Base-by-base conservation (phyloP, 495 filamentous ascomycete species). In the Daldinia concentrica region DNA sequence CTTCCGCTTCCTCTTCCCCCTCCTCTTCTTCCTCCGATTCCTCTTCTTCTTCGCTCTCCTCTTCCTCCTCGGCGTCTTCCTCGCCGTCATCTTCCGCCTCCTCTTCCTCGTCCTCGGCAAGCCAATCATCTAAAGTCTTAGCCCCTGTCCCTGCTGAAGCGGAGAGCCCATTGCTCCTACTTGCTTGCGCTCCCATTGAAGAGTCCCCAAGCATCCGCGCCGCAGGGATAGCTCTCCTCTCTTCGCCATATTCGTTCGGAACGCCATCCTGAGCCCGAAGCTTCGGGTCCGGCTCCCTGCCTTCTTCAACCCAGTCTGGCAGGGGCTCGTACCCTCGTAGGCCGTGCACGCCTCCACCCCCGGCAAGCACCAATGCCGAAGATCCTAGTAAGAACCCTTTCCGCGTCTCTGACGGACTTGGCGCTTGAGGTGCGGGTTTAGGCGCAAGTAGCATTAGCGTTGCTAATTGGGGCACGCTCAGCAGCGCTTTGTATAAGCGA, bases 51-150 rank as follows among this genome's bases (percentile, higher is more conserved):
- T 69, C 66, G 24, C 79, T 77, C 41, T 78, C 78, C 5, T 43
- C 68, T 4, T 79, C 79, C 11, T 74, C 72, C 1, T 68, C 74
- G 6, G 66, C 71, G 4, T 74, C 72, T 0, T 60, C 64, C 0
- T 65, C 74, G 0, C 59, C 66, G 12, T 64, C 68, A 1, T 50
- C 70, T 5, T 71, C 73, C 24, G 76, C 77, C 1, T 75, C 78
- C 5, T 70, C 80, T 0, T 85, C 86, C 30, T 88, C 87, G 39
- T 89, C 88, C 61, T 93, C 92, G 24, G 85, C 90, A 62, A 98
- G 82, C 93, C 95, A 98, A 77, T 97, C 91, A 82, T 97, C 91
- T 71, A 98, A 81, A 19, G 87, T 90, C 87, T 94, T 97, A 6
- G 80, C 83, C 9, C 83, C 89, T 58, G 84, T 81, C 37, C 72